Evolutionary conservation across 805 yeast species (phyloP), one percentile per base, ranked within the genome.

Genomic region (Yarrowia hollandica): DNA sequence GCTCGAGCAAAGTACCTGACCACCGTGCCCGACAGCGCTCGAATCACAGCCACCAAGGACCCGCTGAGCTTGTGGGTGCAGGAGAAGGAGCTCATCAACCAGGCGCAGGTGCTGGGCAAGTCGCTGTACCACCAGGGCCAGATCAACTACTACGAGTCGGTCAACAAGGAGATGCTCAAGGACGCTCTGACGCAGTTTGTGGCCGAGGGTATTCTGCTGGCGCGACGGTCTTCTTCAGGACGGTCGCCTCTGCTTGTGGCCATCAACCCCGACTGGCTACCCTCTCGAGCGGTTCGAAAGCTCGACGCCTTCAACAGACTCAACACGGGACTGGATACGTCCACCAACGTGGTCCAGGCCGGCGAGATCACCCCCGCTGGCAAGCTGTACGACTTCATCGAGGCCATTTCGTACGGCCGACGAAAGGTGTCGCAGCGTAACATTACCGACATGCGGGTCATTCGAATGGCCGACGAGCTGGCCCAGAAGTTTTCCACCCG

Each of bases 81-180:
- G 11, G 69, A 66, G 26, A 67, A 65, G 52, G 67, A 66, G 35
- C 74, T 75, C 60, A 63, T 67, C 41, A 68, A 68, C 33, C 61
- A 63, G 35, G 71, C 75, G 9, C 78, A 75, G 64, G 48, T 67
- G 15, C 67, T 75, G 10, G 79, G 76, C 5, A 73, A 73, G 64
- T 75, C 78, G 0, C 67, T 75, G n/a, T 75, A 68, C 61, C 72
- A 73, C 21, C 75, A 75, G 62, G 78, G 79, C 6, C 74, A 72
- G 42, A 64, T 75, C 23, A 66, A 70, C 11, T 75, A 74, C 57
- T 70, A 72, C 34, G 78, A 75, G 63, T 71, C 77, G 1, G 70
- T 75, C 44, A 75, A 74, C 64, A 71, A 70, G 65, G 78, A 75
- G 56, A 62, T 75, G 63, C 64, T 75, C 52, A 65, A 67, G 55